phyloP scores from a whole-genome alignment of 768 basidiomycete species.

The Tremella yokohamensis region DNA sequence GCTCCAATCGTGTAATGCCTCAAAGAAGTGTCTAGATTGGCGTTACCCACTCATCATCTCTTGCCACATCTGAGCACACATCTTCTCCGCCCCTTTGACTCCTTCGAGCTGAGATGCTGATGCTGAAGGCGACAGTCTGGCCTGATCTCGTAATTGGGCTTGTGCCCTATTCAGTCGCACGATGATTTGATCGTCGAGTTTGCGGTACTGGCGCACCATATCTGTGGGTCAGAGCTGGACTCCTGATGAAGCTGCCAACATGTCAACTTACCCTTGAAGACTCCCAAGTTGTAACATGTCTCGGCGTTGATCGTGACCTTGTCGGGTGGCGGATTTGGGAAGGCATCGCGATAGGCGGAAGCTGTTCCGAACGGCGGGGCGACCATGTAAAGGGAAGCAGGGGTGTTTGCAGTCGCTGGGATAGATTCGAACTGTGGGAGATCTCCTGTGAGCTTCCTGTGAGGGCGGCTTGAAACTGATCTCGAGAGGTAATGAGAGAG shows the following conservation, averaged over 20 bases:
- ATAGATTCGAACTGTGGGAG: no score
- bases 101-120: not conserved
- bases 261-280: conserved; percentile 46
- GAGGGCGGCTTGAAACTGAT: no score
- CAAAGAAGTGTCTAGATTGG: not conserved
- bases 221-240: conserved; percentile 19
- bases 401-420: no score
- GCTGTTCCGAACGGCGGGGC: conserved; percentile 45
- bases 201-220: conserved; percentile 48
- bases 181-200: conserved; percentile 49
- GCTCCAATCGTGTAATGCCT: not conserved
- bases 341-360: conserved; percentile 48
- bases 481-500: no score
- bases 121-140: not conserved
- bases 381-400: conserved; percentile 19
- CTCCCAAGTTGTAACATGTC: conserved; percentile 48
- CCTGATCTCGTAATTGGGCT: conserved; percentile 45
- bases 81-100: conserved; percentile 32
- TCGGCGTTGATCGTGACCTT: conserved; percentile 43
- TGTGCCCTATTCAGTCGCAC: conserved; percentile 45
- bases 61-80: conserved; percentile 44
- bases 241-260: not conserved
- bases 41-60: conserved; percentile 48
- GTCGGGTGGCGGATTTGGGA: conserved; percentile 40
- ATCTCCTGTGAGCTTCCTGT: no score